Conservation (phyloP, 2,329 filamentous ascomycete species). For the Cercospora zeina region DNA sequence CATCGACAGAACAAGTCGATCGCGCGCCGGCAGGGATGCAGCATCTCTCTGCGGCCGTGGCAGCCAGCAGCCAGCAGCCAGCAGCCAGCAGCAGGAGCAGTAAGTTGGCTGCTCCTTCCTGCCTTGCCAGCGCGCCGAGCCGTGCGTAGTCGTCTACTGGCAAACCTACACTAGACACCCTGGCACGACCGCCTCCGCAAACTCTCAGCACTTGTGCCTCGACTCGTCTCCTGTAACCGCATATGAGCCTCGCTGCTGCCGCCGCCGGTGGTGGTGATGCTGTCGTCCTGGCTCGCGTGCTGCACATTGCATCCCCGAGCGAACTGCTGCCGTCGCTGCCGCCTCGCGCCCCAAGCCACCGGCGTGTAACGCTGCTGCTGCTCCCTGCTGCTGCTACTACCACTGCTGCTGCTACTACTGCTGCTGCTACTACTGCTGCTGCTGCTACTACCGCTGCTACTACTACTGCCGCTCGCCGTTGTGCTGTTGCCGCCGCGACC, state of each 20-base stretch:
- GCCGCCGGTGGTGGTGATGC: not conserved
- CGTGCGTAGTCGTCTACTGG: slow-evolving; percentile 14
- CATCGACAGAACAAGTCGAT: too few species aligned
- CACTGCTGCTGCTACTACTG: not conserved
- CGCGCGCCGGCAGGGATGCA: too few species aligned
- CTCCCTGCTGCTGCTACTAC: too few species aligned
- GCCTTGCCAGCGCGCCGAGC: slow-evolving; percentile 17
- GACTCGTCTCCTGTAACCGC: slow-evolving; percentile 23
- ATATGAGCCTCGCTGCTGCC: slow-evolving; percentile 17
- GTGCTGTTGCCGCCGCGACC: too few species aligned
- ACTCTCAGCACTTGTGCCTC: slow-evolving; percentile 20
- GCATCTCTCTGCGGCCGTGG: not conserved
- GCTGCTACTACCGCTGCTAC: not conserved
- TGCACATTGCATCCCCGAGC: slow-evolving; percentile 5
- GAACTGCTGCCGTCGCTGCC: slow-evolving; percentile 19
- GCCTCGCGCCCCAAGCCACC: slow-evolving; percentile 34
- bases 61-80: too few species aligned
- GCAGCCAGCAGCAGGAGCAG: slow-evolving; percentile 18
- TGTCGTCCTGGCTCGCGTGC: slow-evolving; percentile 18
- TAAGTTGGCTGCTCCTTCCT: slow-evolving; percentile 11
- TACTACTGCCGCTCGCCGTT: not conserved
- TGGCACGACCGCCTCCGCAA: slow-evolving; percentile 20
- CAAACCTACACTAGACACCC: slow-evolving; percentile 21
- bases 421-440: slow-evolving; percentile 11
- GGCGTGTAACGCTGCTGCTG: slow-evolving; percentile 24